Evolutionary conservation across 2,329 filamentous ascomycete genomes (phyloP).

Genomic region (Claviceps monticola): DNA sequence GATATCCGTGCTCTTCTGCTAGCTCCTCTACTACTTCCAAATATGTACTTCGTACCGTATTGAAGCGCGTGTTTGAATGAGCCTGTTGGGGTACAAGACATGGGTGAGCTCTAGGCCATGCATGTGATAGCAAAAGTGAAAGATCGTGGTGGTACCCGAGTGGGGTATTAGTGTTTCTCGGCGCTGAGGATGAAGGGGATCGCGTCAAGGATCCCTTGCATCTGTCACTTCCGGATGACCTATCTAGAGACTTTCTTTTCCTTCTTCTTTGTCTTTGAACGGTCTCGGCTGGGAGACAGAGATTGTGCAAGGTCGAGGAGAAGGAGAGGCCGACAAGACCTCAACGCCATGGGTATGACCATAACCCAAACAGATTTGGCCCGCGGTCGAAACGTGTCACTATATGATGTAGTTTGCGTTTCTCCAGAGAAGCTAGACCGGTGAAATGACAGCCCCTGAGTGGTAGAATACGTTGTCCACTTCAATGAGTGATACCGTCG

Average conservation of each 20-base stretch:
- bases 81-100: background rate
- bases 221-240: background rate
- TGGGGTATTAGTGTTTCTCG: background rate
- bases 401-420: background rate
- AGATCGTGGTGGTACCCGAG: background rate
- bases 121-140: background rate
- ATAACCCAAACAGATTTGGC: background rate
- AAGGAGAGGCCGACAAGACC: background rate
- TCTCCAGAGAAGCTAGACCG: background rate
- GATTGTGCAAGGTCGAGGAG: background rate
- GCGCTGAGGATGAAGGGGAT: background rate
- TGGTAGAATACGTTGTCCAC: background rate
- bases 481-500: background rate
- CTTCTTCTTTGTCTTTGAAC: background rate
- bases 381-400: background rate
- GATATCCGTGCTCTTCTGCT: background rate
- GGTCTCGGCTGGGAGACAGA: background rate
- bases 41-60: background rate
- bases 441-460: background rate
- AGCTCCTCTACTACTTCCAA: background rate
- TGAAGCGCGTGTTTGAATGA: background rate
- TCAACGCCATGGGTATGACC: background rate
- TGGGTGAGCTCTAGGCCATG: background rate
- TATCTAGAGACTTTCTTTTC: background rate
- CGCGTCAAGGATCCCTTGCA: background rate